Evolutionary conservation across 305 asterid species (phyloP), one percentile per base, ranked within the genome.

Genomic region (Lippia alba): DNA sequence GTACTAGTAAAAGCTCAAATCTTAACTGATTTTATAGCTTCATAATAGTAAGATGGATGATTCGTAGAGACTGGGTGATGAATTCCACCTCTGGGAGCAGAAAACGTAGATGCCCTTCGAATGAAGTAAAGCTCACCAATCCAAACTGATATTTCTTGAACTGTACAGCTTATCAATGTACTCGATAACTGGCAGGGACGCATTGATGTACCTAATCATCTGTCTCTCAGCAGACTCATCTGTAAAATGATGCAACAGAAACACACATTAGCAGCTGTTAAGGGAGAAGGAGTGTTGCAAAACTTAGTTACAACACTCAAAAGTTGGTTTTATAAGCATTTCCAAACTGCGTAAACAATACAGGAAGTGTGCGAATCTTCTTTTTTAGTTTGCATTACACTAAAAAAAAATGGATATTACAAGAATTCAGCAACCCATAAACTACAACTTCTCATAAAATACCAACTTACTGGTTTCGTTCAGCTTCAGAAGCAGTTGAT

Each of bases 121-220:
- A 61, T 9, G 74, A 61, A 61, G 18, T 12, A 53, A 56, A 58
- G 56, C 65, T 91, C 86, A 90, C 98, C 98, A 92, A 74, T 92
- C 89, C 85, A 90, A 83, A 77, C 61, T 84, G 80, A 90, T 88
- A 57, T 74, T 78, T 79, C 96, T 86, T 48, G 87, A 78, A 70
- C 71, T 71, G 84, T 83, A 92, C 67, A 90, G 77, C 70, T 75
- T 74, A 64, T 92, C 98, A 40, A 92, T 84, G 82, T 92, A 88
- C 64, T 88, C 89, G 39, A 92, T 90, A 59, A 90, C 76, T 30
- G 95, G 91, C 49, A 76, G 81, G 2, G 94, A 87, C 10, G 96
- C 95, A 15, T 87, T 76, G 30, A 92, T 92, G 80, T 83, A 92
- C 75, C 98, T 78, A 56, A 73, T 78, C 98, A 92, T 90, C 74